Evolutionary conservation across 2,329 filamentous ascomycete genomes (phyloP), one percentile per base, ranked within the genome.

Genomic region (Shiraia sp.): DNA sequence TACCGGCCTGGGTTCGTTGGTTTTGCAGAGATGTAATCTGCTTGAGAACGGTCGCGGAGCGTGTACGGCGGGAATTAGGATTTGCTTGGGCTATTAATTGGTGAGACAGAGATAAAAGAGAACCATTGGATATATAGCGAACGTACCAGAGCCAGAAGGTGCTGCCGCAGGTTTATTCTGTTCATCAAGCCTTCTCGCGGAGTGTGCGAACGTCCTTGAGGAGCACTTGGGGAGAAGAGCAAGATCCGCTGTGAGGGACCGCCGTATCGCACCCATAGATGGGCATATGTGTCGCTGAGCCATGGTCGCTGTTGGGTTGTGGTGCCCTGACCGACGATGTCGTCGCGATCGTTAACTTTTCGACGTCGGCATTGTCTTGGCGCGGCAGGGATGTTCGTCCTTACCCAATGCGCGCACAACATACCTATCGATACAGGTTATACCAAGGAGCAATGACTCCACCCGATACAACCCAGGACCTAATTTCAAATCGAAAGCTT

Each of bases 231-330:
- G 34, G 19, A 47, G n/a, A 8, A 44, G 26, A n/a, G 49, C 22
- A 29, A 53, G 52, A 17, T 65, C 58, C 15, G 39, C 48, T 17
- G 32, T 25, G 2, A 66, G 24, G 8, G 53, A 55, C 28, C 59
- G 58, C 43, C 59, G 37, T 34, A 67, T 43, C 13, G 51, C 49
- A 43, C 63, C 63, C 55, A 64, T 49, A 40, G 66, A 61, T n/a
- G 65, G 59, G 61, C 59, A 62, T 41, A 65, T 46, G 36, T 60
- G 57, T 52, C 57, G 63, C 45, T 63, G 63, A 42, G 62, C 61
- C 66, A 69, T 69, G 57, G 48, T 50, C 51, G 51, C 45, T 43
- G 51, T n/a, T 49, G 40, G 19, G 19, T 4, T 22, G 49, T 55
- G 54, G 49, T 32, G 15, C 26, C 10, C 25, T 14, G 26, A 23